Conservation (phyloP, 148 eudicot genomes). For the Vaccinium macrocarpon region DNA sequence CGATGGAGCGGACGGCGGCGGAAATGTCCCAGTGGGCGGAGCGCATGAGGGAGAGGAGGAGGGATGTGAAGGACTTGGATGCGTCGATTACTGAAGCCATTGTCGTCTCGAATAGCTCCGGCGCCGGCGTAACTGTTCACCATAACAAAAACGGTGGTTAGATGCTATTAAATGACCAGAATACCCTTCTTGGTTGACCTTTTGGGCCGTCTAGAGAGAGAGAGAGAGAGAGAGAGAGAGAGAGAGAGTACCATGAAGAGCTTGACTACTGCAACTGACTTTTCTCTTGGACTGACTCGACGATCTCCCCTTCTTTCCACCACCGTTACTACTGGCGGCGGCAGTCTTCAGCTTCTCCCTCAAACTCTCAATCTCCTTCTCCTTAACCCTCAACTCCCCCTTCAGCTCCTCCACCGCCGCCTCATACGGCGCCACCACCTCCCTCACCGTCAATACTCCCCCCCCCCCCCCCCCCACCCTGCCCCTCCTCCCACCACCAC, state of each 20-base stretch:
- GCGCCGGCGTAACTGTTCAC: conserved; percentile 57
- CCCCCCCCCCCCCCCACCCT: conserved; percentile 25
- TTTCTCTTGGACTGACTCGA: conserved; percentile 44
- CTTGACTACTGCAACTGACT: conserved; percentile 30
- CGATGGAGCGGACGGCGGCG: conserved; percentile 85
- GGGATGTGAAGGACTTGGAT: conserved; percentile 72
- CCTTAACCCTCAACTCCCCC: conserved; percentile 68
- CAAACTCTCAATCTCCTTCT: conserved; percentile 63
- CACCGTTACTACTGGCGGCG: conserved; percentile 30
- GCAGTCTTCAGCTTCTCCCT: conserved; percentile 48
- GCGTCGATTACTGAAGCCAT: conserved; percentile 66
- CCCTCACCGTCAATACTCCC: conserved; percentile 47
- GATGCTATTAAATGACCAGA: not conserved
- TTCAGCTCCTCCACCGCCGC: conserved; percentile 79
- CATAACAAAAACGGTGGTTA: not conserved
- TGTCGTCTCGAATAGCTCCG: conserved; percentile 72
- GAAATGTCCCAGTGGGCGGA: conserved; percentile 91
- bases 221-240: conserved; percentile 12
- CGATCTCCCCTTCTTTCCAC: conserved; percentile 46
- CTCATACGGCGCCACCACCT: conserved; percentile 93
- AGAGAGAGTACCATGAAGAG: conserved; percentile 16
- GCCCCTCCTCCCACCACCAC: conserved; percentile 24
- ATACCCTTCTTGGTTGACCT: conserved; percentile 1
- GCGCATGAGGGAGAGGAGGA: conserved; percentile 87
- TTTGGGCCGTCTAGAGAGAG: not conserved